Evolutionary conservation across 2,329 filamentous ascomycete genomes (phyloP).

Genomic region (Thelonectria discophora): DNA sequence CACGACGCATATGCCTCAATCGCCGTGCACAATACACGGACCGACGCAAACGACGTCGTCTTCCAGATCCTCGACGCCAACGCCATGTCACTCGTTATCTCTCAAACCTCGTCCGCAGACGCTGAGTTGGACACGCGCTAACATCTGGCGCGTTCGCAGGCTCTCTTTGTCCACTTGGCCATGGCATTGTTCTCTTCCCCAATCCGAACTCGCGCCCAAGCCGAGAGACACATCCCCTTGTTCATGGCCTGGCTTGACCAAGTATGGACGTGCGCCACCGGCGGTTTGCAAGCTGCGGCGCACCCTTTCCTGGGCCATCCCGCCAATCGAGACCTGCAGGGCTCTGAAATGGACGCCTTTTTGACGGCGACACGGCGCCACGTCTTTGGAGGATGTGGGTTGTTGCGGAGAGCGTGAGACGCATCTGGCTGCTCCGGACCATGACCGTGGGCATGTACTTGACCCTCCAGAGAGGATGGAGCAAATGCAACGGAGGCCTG

Average conservation of each 20-base stretch:
- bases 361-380: conserved; percentile 20
- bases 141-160: conserved; percentile 11
- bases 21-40: conserved; percentile 2
- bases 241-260: conserved; percentile 14
- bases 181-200: conserved; percentile 14
- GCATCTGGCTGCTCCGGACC: conserved; percentile 17
- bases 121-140: background rate
- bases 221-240: conserved; percentile 13
- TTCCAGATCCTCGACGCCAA: conserved; percentile 8
- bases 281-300: background rate
- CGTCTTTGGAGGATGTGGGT: conserved; percentile 23
- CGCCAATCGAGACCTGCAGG: background rate
- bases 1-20: conserved; percentile 17
- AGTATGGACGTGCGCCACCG: conserved; percentile 14
- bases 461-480: conserved; percentile 11
- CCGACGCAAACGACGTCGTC: background rate
- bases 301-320: background rate
- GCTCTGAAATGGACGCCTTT: conserved; percentile 5
- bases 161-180: conserved; percentile 17
- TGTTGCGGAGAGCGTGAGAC: conserved; percentile 20
- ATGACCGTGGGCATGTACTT: conserved; percentile 19
- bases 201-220: conserved; percentile 16
- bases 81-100: background rate
- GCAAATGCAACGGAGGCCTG: conserved; percentile 11
- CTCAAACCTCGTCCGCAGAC: background rate